Conservation (phyloP, 805 yeast species). For the Ogataea parapolymorpha region DNA sequence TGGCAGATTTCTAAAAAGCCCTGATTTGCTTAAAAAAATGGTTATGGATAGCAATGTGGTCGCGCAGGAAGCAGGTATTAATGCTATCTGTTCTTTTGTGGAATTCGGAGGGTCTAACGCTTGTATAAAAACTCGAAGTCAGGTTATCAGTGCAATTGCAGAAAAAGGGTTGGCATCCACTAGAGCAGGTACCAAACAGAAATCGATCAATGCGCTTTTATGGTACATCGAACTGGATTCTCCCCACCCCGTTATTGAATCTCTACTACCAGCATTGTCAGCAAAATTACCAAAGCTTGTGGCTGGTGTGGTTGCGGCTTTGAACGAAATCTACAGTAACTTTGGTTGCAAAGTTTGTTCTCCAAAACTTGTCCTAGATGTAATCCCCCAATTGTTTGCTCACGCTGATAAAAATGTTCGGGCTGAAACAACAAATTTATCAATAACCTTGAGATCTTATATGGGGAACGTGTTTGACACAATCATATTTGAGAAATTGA, state of each 20-base stretch:
- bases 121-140: slow-evolving; percentile 39
- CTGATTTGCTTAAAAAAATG: slow-evolving; percentile 54
- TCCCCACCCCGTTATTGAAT: slow-evolving; percentile 65
- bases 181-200: slow-evolving; percentile 69
- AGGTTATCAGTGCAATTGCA: slow-evolving; percentile 50
- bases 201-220: slow-evolving; percentile 59
- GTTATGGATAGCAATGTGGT: slow-evolving; percentile 82
- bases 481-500: slow-evolving; percentile 64
- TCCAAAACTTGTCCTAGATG: slow-evolving; percentile 55
- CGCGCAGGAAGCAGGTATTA: slow-evolving; percentile 82
- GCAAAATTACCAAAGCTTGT: slow-evolving; percentile 77
- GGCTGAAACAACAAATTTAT: slow-evolving; percentile 65
- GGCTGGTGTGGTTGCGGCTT: slow-evolving; percentile 58
- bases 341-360: slow-evolving; percentile 64
- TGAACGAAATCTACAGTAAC: slow-evolving; percentile 50
- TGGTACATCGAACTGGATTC: slow-evolving; percentile 62
- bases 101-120: slow-evolving; percentile 51
- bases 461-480: slow-evolving; percentile 61
- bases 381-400: slow-evolving; percentile 65
- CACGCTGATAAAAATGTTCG: slow-evolving; percentile 89
- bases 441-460: slow-evolving; percentile 72
- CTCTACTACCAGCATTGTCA: slow-evolving; percentile 55
- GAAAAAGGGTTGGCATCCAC: slow-evolving; percentile 81
- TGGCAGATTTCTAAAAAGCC: slow-evolving; percentile 44
- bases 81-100: slow-evolving; percentile 50